Percentiles rank a stretch among this genome's conserved stretches.
These are phyloP conservation scores for Phaeophleospora eucalypticola DNA, from an alignment of 2,329 filamentous ascomycete species.

Conservation along the genomic window DNA sequence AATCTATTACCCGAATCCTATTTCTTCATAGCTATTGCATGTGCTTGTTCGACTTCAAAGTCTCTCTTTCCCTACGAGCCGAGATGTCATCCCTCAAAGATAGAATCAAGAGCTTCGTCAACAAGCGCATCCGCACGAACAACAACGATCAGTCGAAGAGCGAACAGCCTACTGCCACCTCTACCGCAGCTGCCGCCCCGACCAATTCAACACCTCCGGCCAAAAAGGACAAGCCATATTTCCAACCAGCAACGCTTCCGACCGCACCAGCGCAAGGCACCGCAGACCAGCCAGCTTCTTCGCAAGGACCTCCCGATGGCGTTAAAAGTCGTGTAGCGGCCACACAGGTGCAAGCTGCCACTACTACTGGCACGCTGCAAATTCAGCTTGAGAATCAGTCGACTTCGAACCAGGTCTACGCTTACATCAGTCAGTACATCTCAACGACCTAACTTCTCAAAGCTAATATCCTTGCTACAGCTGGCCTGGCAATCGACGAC, in stretches of 20 bases:
- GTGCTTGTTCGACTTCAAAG: neutral
- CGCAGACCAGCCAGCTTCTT: neutral
- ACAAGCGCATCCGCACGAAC: constrained; percentile 13
- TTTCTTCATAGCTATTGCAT: too few relatives aligned
- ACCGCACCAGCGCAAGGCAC: neutral
- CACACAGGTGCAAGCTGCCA: constrained; percentile 16
- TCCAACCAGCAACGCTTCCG: neutral
- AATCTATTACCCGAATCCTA: too few relatives aligned
- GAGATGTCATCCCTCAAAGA: constrained; percentile 15
- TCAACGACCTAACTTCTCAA: neutral
- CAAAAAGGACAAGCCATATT: neutral
- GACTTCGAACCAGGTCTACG: constrained; percentile 31
- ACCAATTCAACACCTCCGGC: neutral
- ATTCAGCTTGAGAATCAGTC: constrained; percentile 33
- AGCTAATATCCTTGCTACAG: too few relatives aligned
- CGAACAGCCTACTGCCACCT: too few relatives aligned
- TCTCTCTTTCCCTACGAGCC: neutral
- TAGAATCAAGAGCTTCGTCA: constrained; percentile 20
- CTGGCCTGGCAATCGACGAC: constrained; percentile 34
- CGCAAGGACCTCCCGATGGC: neutral
- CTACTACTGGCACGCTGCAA: constrained; percentile 26
- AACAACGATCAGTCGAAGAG: neutral
- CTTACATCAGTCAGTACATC: constrained; percentile 50
- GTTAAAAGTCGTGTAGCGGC: neutral
- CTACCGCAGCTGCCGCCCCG: neutral